A percentile compares a stretch with the other conserved stretches of the same genome.
Evolutionary conservation across 2,329 filamentous ascomycete species (phyloP).

Genomic region (Tympanopsis confertula): DNA sequence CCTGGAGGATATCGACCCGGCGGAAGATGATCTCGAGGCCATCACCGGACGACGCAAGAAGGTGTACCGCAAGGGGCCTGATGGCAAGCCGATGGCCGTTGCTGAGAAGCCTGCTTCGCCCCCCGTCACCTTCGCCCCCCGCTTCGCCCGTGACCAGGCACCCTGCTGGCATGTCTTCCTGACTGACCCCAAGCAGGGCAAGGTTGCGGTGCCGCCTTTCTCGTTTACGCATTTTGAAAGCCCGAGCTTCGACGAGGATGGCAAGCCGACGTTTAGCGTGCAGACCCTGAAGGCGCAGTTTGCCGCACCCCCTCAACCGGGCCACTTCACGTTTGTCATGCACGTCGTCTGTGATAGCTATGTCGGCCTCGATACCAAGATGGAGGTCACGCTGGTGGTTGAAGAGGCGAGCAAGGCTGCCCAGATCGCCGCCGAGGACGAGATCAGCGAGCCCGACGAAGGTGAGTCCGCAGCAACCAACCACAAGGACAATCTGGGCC

Average conservation of each 20-base stretch:
- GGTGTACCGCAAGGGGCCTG: conserved; percentile 49
- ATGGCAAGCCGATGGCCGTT: conserved; percentile 42
- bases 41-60: conserved; percentile 64
- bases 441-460: conserved; percentile 96
- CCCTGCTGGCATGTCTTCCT: conserved; percentile 93
- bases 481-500: conserved; percentile 3
- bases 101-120: conserved; percentile 60
- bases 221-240: conserved; percentile 89
- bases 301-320: conserved; percentile 80
- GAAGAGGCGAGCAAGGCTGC: conserved; percentile 80
- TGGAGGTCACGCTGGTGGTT: conserved; percentile 79
- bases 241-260: conserved; percentile 68
- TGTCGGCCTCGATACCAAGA: conserved; percentile 82
- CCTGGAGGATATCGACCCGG: conserved; percentile 81
- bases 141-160: conserved; percentile 78
- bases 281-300: conserved; percentile 97
- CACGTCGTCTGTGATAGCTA: conserved; percentile 92
- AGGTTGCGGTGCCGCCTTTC: conserved; percentile 92
- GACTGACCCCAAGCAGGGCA: conserved; percentile 84
- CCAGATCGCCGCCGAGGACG: conserved; percentile 72
- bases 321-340: conserved; percentile 90
- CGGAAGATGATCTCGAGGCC: conserved; percentile 82
- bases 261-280: conserved; percentile 83
- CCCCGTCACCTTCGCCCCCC: conserved; percentile 80
- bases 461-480: conserved; percentile 46